Base-by-base conservation (phyloP, 2,329 filamentous ascomycete species). In the Coleophoma cylindrospora region DNA sequence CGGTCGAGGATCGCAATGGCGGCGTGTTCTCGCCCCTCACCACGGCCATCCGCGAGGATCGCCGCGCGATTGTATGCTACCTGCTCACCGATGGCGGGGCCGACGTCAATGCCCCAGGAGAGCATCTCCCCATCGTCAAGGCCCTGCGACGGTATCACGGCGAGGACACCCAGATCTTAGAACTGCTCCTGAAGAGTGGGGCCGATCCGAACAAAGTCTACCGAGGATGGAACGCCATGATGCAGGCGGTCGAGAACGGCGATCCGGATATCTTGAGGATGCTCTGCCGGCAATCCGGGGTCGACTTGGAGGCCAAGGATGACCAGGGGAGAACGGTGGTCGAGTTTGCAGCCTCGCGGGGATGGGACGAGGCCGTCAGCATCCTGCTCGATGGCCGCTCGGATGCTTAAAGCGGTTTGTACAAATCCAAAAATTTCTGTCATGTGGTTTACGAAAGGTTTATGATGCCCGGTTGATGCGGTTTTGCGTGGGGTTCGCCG, bases 1-100 rank as follows among this genome's bases (percentile, higher is more conserved):
- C 75, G 38, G 81, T 87, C 49, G 84, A 87, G 64, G 85, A 86
- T 67, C 84, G 83, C 68, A 87, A 85, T 61, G 84, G 83, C 17
- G 85, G 85, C 48, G 84, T 87, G 45, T 89, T 88, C 69, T 86
- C 81, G 1, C 81, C 83, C 0, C 73, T 87, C 4, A 87, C 83
- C 0, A 84, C 81, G 0, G 81, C 82, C 9, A 80, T 87, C 50
- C 80, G 83, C 12, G 84, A 87, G 64, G 71, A 79, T 22, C 74
- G 75, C 57, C 78, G 75, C 41, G 75, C 78, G 0, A 86, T 87
- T 50, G 80, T 85, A 38, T 65, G 64, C 4, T 87, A 74, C 67
- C 74, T 87, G 10, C 70, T 87, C 50, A 74, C 79, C 45, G 76
- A 83, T 53, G 82, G 76, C 1, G 76, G 75, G 9, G 84, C 83